phyloP scores from a whole-genome alignment of 2,329 filamentous ascomycete species.

The Mycosphaerella sp. region DNA sequence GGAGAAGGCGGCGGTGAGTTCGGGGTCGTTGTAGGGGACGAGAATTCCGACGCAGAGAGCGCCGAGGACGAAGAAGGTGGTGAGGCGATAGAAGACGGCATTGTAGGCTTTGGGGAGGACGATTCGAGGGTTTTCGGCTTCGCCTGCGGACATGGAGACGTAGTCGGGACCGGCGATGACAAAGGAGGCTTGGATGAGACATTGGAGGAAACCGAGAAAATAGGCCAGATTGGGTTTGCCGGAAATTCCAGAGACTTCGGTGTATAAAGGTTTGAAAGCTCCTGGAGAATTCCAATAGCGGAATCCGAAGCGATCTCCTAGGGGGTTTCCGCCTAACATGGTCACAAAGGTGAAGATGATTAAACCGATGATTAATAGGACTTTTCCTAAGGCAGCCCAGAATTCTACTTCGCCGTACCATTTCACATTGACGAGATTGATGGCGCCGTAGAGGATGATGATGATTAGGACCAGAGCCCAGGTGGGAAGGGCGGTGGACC shows the following conservation, averaged over 20 bases:
- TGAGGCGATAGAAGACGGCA: conserved; percentile 71
- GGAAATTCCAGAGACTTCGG: conserved; percentile 22
- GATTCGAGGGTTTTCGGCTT: conserved; percentile 62
- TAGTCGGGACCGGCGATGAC: conserved; percentile 63
- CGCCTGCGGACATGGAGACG: conserved; percentile 59
- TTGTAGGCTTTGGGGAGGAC: conserved; percentile 70
- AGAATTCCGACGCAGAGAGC: conserved; percentile 65
- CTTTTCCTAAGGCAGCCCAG: conserved; percentile 50
- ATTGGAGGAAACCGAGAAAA: conserved; percentile 70
- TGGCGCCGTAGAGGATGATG: conserved; percentile 49
- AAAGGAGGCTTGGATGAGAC: conserved; percentile 64
- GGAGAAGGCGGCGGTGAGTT: conserved; percentile 53
- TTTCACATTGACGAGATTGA: conserved; percentile 68
- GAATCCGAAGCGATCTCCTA: conserved; percentile 65
- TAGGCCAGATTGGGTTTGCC: conserved; percentile 59
- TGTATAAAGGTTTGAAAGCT: conserved; percentile 48
- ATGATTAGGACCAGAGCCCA: conserved; percentile 57
- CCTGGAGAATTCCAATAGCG: conserved; percentile 62
- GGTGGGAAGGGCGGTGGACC: conserved; percentile 44
- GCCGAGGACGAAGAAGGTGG: conserved; percentile 68
- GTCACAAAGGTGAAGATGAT: conserved; percentile 72
- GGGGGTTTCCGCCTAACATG: conserved; percentile 73
- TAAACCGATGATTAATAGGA: conserved; percentile 64
- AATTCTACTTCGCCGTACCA: conserved; percentile 77
- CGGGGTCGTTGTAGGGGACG: conserved; percentile 61